These are phyloP conservation scores for Hypoxylon sp. DNA, from an alignment of 2,329 filamentous ascomycete species.

Conservation along the genomic window DNA sequence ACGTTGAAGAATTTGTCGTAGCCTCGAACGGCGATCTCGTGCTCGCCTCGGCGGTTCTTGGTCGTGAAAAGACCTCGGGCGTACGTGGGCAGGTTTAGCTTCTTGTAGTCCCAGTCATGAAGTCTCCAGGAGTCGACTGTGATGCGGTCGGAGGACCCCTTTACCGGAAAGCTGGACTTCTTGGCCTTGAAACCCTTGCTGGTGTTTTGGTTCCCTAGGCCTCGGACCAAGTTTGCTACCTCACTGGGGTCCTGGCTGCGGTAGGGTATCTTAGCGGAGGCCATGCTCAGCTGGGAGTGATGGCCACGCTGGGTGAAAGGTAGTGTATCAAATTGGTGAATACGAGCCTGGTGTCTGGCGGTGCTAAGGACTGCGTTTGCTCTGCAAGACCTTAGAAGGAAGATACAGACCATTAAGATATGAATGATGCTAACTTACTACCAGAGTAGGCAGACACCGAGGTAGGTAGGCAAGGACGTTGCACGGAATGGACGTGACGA, in stretches of 20 bases:
- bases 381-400: not conserved
- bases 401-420: too few species aligned
- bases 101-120: slow-evolving; percentile 96
- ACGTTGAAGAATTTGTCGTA: slow-evolving; percentile 99
- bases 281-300: slow-evolving; percentile 35
- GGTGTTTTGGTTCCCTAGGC: slow-evolving; percentile 66
- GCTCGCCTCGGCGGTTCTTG: slow-evolving; percentile 65
- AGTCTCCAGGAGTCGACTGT: slow-evolving; percentile 91
- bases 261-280: slow-evolving; percentile 63
- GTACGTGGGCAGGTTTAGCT: slow-evolving; percentile 83
- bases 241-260: slow-evolving; percentile 73
- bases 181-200: slow-evolving; percentile 75
- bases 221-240: slow-evolving; percentile 69
- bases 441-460: not conserved
- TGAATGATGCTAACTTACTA: too few species aligned
- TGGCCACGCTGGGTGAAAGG: not conserved
- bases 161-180: slow-evolving; percentile 78
- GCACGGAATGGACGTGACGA: not conserved
- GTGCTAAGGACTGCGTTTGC: not conserved
- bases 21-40: slow-evolving; percentile 85
- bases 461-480: too few species aligned
- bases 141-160: slow-evolving; percentile 67
- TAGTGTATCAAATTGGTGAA: not conserved
- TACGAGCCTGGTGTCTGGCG: not conserved
- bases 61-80: slow-evolving; percentile 95